Base-by-base conservation (phyloP, 1,139 yeast genomes). In the Pichia sp. region DNA sequence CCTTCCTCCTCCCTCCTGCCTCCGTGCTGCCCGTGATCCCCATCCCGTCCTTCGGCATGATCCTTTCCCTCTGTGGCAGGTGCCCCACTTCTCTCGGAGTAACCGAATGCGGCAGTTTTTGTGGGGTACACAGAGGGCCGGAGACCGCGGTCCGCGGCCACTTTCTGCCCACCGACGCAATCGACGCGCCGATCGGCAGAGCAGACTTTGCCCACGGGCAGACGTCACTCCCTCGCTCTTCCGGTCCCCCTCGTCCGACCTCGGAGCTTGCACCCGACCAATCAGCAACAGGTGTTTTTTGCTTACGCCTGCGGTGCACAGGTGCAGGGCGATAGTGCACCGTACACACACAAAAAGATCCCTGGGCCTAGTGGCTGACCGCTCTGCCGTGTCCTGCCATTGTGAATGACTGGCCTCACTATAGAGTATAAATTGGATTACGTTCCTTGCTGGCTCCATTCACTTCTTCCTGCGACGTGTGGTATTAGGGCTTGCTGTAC, bases 21-120 rank as follows among this genome's bases (percentile, higher is more conserved):
- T n/a, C 16, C 41, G 41, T 36, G 41, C 13, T 36, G 16, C 41
- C 16, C 26, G 26, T 23, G 26, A 23, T 23, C 26, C 26, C 26
- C 26, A 23, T 36, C 16, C 41, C 41, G 13, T n/a, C 16, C 41
- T 15, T 36, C 41, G 41, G 41, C 16, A 36, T 36, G 41, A 36
- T 36, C 41, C 41, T 36, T 36, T 36, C 41, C 41, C 41, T 15
- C 7, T 11, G 16, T 7, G 16, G 16, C 16, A 10, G 16, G 8
- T 36, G 16, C 41, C n/a, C 41, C 47, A 23, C 34, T 10, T 29
- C 15, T 32, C 34, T 46, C 49, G 49, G 49, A 46, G 42, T 46
- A 46, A 46, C 44, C 44, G 8, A 47, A 47, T 23, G 34, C 13
- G 50, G 50, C 26, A 47, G n/a, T 47, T 38, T 34, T 4, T 47